Percentiles rank a stretch among this genome's conserved stretches.
phyloP scores from a whole-genome alignment of 768 basidiomycete species.

The Mycena vulgaris region DNA sequence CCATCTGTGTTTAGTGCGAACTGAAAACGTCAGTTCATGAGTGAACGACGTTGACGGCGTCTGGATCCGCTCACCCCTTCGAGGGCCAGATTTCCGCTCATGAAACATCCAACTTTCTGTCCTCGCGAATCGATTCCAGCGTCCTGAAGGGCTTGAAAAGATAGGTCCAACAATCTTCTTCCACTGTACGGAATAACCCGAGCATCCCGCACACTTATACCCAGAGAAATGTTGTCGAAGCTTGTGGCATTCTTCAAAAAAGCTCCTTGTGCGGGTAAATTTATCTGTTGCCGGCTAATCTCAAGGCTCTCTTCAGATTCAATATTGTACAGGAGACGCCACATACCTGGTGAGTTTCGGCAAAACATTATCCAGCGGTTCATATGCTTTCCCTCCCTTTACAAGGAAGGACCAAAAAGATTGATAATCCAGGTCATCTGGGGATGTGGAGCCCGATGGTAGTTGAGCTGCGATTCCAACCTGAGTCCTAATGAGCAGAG shows the following conservation, averaged over 20 bases:
- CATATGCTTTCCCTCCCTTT: conserved; percentile 19
- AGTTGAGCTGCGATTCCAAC: conserved; percentile 30
- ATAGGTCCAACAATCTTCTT: conserved; percentile 26
- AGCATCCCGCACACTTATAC: conserved; percentile 26
- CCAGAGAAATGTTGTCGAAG: conserved; percentile 32
- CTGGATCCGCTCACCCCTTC: neutral
- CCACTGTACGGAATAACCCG: conserved; percentile 24
- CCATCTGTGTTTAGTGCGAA: conserved; percentile 18
- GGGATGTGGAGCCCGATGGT: conserved; percentile 18
- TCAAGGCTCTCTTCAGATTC: too few species aligned
- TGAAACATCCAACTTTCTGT: conserved; percentile 27
- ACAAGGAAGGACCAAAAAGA: conserved; percentile 30
- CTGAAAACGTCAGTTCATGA: neutral
- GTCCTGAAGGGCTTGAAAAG: conserved; percentile 26
- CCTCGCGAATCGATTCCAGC: conserved; percentile 29
- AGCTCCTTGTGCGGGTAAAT: conserved; percentile 22
- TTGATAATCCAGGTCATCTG: conserved; percentile 25
- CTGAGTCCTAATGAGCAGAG: conserved; percentile 13
- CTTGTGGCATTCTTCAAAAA: conserved; percentile 24
- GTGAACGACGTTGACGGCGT: neutral
- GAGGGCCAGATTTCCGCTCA: conserved; percentile 23
- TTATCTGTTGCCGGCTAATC: too few species aligned
- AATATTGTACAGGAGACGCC: too few species aligned
- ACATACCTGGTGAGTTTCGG: conserved; percentile 15
- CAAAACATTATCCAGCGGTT: conserved; percentile 22